phyloP scores from a whole-genome alignment of 163 green algal genomes.

The Scenedesmus sp. region DNA sequence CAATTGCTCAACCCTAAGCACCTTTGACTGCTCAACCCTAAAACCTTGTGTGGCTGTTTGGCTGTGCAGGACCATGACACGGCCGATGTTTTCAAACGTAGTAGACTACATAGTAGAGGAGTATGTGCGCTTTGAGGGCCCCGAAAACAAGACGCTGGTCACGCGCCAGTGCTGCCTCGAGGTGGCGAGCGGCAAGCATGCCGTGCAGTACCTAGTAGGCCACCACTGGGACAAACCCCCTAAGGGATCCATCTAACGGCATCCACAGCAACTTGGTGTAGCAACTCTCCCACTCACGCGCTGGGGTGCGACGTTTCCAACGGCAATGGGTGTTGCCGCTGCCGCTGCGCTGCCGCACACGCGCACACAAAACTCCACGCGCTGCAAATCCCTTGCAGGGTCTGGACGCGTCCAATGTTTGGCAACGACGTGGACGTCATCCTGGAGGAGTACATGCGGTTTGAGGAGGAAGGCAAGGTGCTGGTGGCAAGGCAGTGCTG shows the following conservation, averaged over 20 bases:
- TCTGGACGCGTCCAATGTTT: conserved; percentile 28
- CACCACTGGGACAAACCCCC: background rate
- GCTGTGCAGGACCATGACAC: background rate
- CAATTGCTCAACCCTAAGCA: background rate
- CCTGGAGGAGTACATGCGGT: conserved; percentile 43
- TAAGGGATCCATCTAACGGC: background rate
- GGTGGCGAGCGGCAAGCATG: background rate
- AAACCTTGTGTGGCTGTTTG: background rate
- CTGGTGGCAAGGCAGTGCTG: conserved; percentile 35
- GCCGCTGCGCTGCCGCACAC: too few species aligned
- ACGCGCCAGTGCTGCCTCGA: conserved; percentile 17
- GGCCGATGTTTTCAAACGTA: conserved; percentile 5
- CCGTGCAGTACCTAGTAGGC: conserved; percentile 7
- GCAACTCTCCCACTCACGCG: background rate
- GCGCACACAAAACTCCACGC: background rate
- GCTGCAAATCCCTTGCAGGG: background rate
- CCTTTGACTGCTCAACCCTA: background rate
- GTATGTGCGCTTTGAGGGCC: conserved; percentile 36
- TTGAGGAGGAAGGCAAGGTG: conserved; percentile 40
- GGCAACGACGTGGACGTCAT: conserved; percentile 25
- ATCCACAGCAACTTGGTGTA: background rate
- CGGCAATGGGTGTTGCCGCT: background rate
- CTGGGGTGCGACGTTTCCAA: too few species aligned
- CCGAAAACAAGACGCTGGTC: conserved; percentile 8
- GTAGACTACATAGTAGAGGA: conserved; percentile 41